These are phyloP conservation scores for Puya raimondii DNA, from an alignment of 176 grass and related monocot species.

Conservation along the genomic window DNA sequence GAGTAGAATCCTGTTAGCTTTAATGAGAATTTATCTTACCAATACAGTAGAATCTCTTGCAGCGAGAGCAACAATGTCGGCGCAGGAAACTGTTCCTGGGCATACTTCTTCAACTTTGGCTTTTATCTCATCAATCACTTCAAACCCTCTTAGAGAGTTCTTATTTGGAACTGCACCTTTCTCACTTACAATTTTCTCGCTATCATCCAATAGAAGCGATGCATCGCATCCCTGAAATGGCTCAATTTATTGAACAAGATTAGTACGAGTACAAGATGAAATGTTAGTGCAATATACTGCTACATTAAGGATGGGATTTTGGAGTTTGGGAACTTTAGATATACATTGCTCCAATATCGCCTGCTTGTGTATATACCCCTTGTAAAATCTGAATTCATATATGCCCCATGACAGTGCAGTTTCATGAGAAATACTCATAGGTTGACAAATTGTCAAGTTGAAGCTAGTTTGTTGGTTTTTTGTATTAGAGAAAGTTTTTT, in stretches of 20 bases:
- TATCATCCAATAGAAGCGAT: conserved; percentile 64
- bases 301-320: conserved; percentile 11
- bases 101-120: conserved; percentile 61
- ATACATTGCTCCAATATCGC: too few species aligned
- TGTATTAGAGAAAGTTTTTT: too few species aligned
- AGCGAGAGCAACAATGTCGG: conserved; percentile 58
- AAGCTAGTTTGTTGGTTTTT: too few species aligned
- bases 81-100: conserved; percentile 63
- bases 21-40: conserved; percentile 25
- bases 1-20: conserved; percentile 6
- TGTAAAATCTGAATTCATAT: too few species aligned
- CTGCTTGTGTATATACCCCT: too few species aligned
- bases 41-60: conserved; percentile 59
- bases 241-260: neutral
- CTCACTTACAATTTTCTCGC: conserved; percentile 34
- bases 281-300: neutral
- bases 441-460: too few species aligned
- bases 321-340: neutral
- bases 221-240: conserved; percentile 71
- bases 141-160: conserved; percentile 73
- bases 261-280: neutral
- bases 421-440: too few species aligned
- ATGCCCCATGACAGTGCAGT: too few species aligned
- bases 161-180: conserved; percentile 62
- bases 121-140: conserved; percentile 82